Percentiles rank a stretch among this genome's conserved stretches.
These are phyloP conservation scores for Aureobasidium musti DNA, from an alignment of 2,329 filamentous ascomycete species.

Conservation along the genomic window DNA sequence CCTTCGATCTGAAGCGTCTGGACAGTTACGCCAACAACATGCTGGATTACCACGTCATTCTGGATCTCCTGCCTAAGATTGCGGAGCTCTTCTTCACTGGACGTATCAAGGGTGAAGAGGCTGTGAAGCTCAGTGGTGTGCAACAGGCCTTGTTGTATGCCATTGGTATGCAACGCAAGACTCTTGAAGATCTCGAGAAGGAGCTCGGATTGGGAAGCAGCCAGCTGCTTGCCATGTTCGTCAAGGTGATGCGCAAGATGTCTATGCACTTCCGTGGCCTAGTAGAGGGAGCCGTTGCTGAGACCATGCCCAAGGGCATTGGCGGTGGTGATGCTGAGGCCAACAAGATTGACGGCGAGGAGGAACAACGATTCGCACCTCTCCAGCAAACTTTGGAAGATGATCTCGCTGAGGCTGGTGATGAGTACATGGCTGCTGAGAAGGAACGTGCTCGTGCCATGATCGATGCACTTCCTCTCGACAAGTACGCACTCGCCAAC, in stretches of 20 bases:
- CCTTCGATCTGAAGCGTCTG: conserved; percentile 91
- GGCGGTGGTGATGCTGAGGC: conserved; percentile 62
- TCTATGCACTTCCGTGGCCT: conserved; percentile 74
- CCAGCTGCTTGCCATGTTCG: conserved; percentile 93
- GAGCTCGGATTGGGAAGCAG: conserved; percentile 73
- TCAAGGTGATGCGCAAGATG: conserved; percentile 91
- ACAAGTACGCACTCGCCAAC: conserved; percentile 61
- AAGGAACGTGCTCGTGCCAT: conserved; percentile 80
- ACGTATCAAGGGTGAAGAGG: conserved; percentile 55
- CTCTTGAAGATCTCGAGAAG: conserved; percentile 74
- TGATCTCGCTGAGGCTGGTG: conserved; percentile 80
- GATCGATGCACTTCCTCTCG: conserved; percentile 86
- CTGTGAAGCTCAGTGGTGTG: conserved; percentile 73
- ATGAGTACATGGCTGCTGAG: conserved; percentile 70
- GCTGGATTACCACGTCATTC: conserved; percentile 95
- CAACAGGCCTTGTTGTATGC: conserved; percentile 88
- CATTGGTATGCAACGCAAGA: conserved; percentile 87
- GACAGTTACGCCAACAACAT: conserved; percentile 96
- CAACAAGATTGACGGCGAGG: conserved; percentile 59
- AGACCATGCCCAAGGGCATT: conserved; percentile 46
- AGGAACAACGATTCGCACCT: conserved; percentile 62
- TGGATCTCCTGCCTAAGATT: conserved; percentile 85
- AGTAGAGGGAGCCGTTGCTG: conserved; percentile 66
- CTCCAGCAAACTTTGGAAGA: conserved; percentile 72
- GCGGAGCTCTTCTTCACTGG: conserved; percentile 83